These are phyloP conservation scores for Mortierella sp. DNA, from an alignment of 371 early-diverging fungal species.

Conservation along the genomic window DNA sequence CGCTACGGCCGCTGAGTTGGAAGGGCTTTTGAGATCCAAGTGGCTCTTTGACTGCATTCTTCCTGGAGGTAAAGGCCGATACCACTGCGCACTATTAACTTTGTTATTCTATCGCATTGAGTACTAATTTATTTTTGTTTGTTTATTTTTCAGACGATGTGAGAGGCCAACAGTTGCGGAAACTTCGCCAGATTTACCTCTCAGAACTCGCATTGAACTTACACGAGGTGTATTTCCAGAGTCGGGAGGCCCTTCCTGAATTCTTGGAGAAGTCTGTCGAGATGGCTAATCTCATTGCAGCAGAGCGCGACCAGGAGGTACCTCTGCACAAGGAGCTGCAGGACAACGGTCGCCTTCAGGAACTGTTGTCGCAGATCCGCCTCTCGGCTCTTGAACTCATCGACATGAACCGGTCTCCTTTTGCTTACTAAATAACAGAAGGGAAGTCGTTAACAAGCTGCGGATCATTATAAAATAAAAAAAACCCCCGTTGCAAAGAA, in stretches of 20 bases:
- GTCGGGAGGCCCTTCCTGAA: conserved; percentile 25
- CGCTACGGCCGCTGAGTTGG: conserved; percentile 29
- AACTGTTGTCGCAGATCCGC: conserved; percentile 45
- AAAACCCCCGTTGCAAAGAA: not conserved
- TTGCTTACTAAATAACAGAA: conserved; percentile 25
- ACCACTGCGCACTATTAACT: not conserved
- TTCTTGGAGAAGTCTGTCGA: conserved; percentile 41
- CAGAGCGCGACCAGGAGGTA: conserved; percentile 22
- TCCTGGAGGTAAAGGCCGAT: conserved; percentile 34
- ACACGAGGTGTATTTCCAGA: conserved; percentile 45
- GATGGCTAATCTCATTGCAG: conserved; percentile 49
- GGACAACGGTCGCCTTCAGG: conserved; percentile 37
- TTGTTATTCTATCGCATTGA: not conserved
- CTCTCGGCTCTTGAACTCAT: conserved; percentile 47
- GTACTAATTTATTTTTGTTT: not conserved
- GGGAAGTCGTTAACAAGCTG: not conserved
- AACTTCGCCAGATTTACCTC: conserved; percentile 49
- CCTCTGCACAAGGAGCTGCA: conserved; percentile 49
- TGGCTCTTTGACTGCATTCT: conserved; percentile 50
- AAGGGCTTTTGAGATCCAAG: conserved; percentile 32
- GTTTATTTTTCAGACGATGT: conserved; percentile 21
- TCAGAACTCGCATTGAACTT: conserved; percentile 52
- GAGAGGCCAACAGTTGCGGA: conserved; percentile 37
- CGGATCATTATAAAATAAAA: not conserved
- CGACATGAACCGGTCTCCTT: conserved; percentile 33